phyloP scores from a whole-genome alignment of 495 filamentous ascomycete species.

The Annulohypoxylon nitens region DNA sequence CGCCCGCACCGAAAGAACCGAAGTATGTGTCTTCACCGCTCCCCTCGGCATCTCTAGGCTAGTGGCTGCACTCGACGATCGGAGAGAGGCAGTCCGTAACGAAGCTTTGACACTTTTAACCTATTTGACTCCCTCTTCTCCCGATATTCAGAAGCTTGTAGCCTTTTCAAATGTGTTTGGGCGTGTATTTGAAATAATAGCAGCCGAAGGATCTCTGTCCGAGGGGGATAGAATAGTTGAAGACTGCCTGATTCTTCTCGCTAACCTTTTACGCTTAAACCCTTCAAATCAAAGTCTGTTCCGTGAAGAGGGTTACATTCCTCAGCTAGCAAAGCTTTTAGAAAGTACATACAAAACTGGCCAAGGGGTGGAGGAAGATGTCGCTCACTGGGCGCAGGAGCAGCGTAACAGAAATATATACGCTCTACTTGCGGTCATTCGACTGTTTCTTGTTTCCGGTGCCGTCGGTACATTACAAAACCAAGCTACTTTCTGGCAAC shows the following conservation, averaged over 20 bases:
- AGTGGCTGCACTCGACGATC: conserved; percentile 85
- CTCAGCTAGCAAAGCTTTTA: conserved; percentile 78
- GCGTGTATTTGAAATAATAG: conserved; percentile 83
- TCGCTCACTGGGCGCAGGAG: conserved; percentile 77
- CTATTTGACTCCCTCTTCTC: conserved; percentile 63
- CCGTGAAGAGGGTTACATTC: conserved; percentile 87
- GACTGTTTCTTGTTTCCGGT: conserved; percentile 85
- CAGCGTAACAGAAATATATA: conserved; percentile 93
- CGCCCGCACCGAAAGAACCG: conserved; percentile 93
- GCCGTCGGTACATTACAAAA: conserved; percentile 85
- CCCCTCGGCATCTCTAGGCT: conserved; percentile 89
- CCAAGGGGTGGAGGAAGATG: conserved; percentile 70
- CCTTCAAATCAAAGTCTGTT: conserved; percentile 94
- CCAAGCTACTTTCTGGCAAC: conserved; percentile 86
- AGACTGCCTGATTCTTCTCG: conserved; percentile 92
- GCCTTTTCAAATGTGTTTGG: conserved; percentile 96
- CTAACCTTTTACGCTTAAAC: conserved; percentile 90
- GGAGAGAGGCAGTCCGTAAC: conserved; percentile 88
- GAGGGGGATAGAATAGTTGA: conserved; percentile 92
- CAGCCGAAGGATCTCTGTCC: conserved; percentile 81
- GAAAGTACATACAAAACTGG: conserved; percentile 68
- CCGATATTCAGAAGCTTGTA: conserved; percentile 89
- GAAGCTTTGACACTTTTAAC: conserved; percentile 68
- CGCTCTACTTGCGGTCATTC: conserved; percentile 85
- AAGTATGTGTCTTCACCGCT: conserved; percentile 91